These are phyloP conservation scores for Fusarium mundagurra DNA, from an alignment of 2,329 filamentous ascomycete species.

Conservation along the genomic window DNA sequence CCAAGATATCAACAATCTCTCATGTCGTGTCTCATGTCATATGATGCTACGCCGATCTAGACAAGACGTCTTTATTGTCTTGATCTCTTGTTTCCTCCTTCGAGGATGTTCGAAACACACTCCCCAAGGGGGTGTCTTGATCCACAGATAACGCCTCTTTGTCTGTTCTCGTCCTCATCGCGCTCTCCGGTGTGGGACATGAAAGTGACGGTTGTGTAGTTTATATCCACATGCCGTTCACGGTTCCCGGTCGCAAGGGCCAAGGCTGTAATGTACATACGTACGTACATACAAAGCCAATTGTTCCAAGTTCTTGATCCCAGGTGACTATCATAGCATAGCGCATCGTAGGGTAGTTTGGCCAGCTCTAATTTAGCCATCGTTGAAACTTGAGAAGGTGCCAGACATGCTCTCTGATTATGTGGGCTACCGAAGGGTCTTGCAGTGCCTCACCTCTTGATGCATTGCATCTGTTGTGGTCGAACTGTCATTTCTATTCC, in stretches of 20 bases:
- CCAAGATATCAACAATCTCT: slow-evolving; percentile 6
- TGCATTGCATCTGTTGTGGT: neutral
- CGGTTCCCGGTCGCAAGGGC: slow-evolving; percentile 10
- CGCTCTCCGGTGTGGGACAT: slow-evolving; percentile 20
- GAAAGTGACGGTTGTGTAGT: slow-evolving; percentile 23
- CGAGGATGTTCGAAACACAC: neutral
- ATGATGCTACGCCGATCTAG: slow-evolving; percentile 19
- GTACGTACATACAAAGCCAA: neutral
- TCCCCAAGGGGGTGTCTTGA: slow-evolving; percentile 4
- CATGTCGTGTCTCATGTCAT: slow-evolving; percentile 10
- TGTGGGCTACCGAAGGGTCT: neutral
- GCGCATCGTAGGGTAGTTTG: neutral
- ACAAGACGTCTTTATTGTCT: neutral
- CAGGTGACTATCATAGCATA: neutral
- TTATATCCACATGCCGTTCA: slow-evolving; percentile 30
- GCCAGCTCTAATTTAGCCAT: neutral
- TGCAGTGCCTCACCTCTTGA: neutral
- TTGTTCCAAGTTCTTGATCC: neutral
- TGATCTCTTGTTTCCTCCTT: slow-evolving; percentile 10
- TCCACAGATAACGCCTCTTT: slow-evolving; percentile 2
- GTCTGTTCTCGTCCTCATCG: slow-evolving; percentile 23
- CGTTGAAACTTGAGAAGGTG: neutral
- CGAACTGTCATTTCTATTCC: neutral
- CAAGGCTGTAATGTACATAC: neutral
- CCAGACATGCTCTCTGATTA: slow-evolving; percentile 13